Percentiles rank a stretch among this genome's conserved stretches.
Conservation (phyloP, 768 basidiomycete genomes). For the Boletus patriciae region DNA sequence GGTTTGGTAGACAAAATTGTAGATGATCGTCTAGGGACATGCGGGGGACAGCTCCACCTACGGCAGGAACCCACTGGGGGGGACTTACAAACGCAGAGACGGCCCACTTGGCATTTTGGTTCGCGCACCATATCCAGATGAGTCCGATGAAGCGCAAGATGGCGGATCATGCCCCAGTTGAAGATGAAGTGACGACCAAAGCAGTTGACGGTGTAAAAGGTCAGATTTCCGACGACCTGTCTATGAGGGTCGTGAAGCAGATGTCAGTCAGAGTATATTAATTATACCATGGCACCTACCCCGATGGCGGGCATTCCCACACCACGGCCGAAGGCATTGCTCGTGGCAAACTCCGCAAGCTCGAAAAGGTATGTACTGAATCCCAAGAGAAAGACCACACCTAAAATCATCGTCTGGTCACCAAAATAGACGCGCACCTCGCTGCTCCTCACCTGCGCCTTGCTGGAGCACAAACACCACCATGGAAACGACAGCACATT, state of each 20-base stretch:
- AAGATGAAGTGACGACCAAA: constrained; percentile 28
- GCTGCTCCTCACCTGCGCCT: constrained; percentile 12
- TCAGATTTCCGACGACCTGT: constrained; percentile 28
- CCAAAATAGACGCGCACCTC: not conserved
- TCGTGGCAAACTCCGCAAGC: constrained; percentile 30
- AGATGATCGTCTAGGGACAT: constrained; percentile 25
- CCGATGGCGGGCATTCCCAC: constrained; percentile 29
- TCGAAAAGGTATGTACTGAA: constrained; percentile 35
- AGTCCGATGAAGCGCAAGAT: constrained; percentile 29
- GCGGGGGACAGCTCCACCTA: not conserved
- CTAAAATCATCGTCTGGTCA: constrained; percentile 1
- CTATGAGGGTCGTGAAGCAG: not conserved
- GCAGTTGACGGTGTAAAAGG: constrained; percentile 26
- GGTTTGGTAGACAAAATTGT: constrained; percentile 31
- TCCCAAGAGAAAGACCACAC: constrained; percentile 26
- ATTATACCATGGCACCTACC: constrained; percentile 1
- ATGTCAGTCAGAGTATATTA: not conserved
- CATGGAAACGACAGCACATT: constrained; percentile 24
- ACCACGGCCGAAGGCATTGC: constrained; percentile 34
- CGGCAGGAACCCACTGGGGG: no score
- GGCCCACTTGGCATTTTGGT: constrained; percentile 22
- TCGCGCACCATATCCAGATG: constrained; percentile 20
- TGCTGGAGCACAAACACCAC: constrained; percentile 31
- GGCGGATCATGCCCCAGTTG: constrained; percentile 29
- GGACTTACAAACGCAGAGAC: constrained; percentile 25